Percentiles rank a stretch among this genome's conserved stretches.
Conservation (phyloP, 2,329 filamentous ascomycete species). For the Paramyrothecium sp. region DNA sequence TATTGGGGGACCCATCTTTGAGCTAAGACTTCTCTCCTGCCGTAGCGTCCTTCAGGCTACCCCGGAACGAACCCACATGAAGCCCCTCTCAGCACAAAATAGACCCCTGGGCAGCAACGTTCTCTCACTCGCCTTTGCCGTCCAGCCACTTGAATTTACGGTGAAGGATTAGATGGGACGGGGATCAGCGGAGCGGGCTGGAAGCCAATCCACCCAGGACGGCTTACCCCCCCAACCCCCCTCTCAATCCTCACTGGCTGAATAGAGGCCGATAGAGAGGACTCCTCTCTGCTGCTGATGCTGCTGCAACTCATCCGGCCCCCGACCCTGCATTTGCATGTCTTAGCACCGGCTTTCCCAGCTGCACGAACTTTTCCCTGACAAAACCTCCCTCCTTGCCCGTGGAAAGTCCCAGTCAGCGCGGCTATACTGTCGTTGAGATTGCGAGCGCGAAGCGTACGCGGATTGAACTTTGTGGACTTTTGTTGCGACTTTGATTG, state of each 20-base stretch:
- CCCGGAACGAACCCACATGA: not conserved
- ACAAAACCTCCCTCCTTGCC: not conserved
- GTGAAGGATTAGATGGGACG: conserved; percentile 9
- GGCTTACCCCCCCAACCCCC: not conserved
- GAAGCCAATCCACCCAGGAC: not conserved
- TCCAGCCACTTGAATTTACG: conserved; percentile 30
- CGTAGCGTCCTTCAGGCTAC: not conserved
- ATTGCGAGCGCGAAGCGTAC: not conserved
- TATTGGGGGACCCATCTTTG: not conserved
- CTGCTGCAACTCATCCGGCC: not conserved
- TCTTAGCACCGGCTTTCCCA: not conserved
- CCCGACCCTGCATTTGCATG: not conserved
- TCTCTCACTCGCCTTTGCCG: not conserved
- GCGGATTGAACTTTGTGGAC: not conserved
- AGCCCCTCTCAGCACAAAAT: not conserved
- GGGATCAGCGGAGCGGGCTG: conserved; percentile 1
- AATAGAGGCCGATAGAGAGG: not conserved
- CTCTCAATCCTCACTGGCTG: not conserved
- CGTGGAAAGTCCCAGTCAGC: not conserved
- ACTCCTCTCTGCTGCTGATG: not conserved
- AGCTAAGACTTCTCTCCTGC: not conserved
- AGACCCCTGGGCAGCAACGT: not conserved
- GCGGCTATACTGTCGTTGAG: not conserved
- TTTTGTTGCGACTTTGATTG: not conserved
- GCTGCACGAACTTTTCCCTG: not conserved